Evolutionary conservation across 768 basidiomycete genomes (phyloP), one percentile per base, ranked within the genome.

Genomic region (Postia placenta): DNA sequence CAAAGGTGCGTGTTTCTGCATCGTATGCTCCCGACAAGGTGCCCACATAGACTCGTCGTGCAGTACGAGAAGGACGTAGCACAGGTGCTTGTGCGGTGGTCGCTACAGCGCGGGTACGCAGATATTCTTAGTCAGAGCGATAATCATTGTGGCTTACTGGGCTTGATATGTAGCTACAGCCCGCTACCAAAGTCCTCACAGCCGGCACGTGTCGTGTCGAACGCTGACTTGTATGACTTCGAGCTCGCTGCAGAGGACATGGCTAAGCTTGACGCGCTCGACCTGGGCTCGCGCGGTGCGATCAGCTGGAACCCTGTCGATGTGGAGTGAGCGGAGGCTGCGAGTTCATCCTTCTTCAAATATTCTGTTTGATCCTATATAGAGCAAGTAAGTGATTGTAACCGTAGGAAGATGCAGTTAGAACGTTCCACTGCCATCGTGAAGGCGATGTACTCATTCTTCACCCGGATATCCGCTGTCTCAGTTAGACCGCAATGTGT

Each of bases 51-150:
- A 20, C 26, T 46, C n/a, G n/a, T n/a, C n/a, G 7, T 36, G 19
- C 52, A 89, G 83, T 65, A 81, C 55, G 64, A 66, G 36, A 78
- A 79, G 47, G 78, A 83, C 36, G 76, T 78, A 4, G 83, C 91
- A 15, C 93, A 96, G 59, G 72, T 95, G 39, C 75, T 96, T 14
- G 69, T 96, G 48, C 79, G 94, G 20, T 96, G 92, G 90, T 93
- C 91, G 24, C 69, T 97, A 30, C 93, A 96, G 64, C 47, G 23
- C 33, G 47, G 47, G 47, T 48, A 15, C 22, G 47, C 30, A 20
- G 41, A n/a, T n/a, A n/a, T n/a, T n/a, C n/a, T n/a, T n/a, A n/a
- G n/a, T n/a, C n/a, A n/a, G n/a, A n/a, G n/a, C n/a, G n/a, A n/a
- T n/a, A n/a, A n/a, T n/a, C n/a, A n/a, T n/a, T n/a, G n/a, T n/a